A percentile compares a stretch with the other conserved stretches of the same genome.
phyloP scores from a whole-genome alignment of 2,329 filamentous ascomycete species.

The Botryotinia calthae region DNA sequence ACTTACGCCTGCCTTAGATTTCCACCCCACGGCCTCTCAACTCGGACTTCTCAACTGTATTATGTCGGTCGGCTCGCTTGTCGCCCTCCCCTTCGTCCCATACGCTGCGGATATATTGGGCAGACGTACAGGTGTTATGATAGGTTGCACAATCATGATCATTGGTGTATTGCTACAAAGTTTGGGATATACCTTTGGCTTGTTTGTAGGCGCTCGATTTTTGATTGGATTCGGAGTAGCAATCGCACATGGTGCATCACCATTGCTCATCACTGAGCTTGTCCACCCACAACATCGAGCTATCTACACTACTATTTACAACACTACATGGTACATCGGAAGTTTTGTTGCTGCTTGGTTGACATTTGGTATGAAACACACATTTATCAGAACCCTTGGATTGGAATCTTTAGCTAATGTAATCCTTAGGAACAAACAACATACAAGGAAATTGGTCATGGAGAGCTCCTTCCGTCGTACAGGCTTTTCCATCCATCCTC shows the following conservation, averaged over 20 bases:
- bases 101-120: conserved; percentile 49
- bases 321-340: conserved; percentile 46
- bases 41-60: conserved; percentile 48
- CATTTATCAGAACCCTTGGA: neutral
- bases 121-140: conserved; percentile 47
- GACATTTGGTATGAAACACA: conserved; percentile 40
- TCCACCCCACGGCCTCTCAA: conserved; percentile 39
- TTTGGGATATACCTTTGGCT: conserved; percentile 41
- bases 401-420: conserved; percentile 2
- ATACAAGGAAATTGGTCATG: conserved; percentile 39
- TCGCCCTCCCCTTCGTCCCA: conserved; percentile 47
- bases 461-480: conserved; percentile 39
- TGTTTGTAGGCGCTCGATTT: conserved; percentile 46
- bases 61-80: conserved; percentile 49
- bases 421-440: conserved; percentile 40
- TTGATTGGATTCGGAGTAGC: conserved; percentile 41
- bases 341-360: conserved; percentile 48
- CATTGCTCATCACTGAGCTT: conserved; percentile 45
- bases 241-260: conserved; percentile 35
- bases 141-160: conserved; percentile 47
- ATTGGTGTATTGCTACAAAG: conserved; percentile 45
- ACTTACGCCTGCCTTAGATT: conserved; percentile 44
- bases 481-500: conserved; percentile 35
- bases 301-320: conserved; percentile 48
- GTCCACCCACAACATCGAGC: conserved; percentile 50